Evolutionary conservation across 148 eudicot species (phyloP).

Genomic region (Hydrangea macrophylla): DNA sequence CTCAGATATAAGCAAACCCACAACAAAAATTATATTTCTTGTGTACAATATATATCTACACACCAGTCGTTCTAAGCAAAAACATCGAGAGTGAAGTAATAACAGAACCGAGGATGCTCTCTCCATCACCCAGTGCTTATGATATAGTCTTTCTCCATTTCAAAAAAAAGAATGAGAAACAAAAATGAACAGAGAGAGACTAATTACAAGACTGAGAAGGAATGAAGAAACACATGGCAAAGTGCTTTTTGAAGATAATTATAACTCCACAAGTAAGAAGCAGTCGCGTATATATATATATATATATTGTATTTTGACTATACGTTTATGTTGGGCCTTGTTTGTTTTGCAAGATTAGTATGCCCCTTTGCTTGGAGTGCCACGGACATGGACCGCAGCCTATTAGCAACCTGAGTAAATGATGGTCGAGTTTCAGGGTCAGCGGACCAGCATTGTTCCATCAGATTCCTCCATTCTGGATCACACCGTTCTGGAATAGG

Average conservation of each 20-base stretch:
- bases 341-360: constrained; percentile 30
- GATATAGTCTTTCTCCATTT: not conserved
- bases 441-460: constrained; percentile 87
- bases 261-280: not conserved
- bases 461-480: constrained; percentile 73
- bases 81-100: not conserved
- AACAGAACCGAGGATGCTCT: not conserved
- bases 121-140: not conserved
- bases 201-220: not conserved
- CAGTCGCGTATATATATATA: not conserved
- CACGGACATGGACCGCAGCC: constrained; percentile 56
- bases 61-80: constrained; percentile 1
- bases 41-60: not conserved
- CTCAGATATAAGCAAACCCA: not conserved
- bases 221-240: not conserved
- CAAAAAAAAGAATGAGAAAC: constrained; percentile 26
- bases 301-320: not conserved
- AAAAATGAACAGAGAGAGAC: constrained; percentile 20
- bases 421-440: constrained; percentile 73
- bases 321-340: constrained; percentile 13
- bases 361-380: constrained; percentile 43
- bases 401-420: constrained; percentile 62
- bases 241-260: not conserved
- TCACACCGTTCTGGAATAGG: constrained; percentile 69
- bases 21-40: not conserved